Conservation (phyloP, 306 rosid genomes). For the Cucurbita maxima region DNA sequence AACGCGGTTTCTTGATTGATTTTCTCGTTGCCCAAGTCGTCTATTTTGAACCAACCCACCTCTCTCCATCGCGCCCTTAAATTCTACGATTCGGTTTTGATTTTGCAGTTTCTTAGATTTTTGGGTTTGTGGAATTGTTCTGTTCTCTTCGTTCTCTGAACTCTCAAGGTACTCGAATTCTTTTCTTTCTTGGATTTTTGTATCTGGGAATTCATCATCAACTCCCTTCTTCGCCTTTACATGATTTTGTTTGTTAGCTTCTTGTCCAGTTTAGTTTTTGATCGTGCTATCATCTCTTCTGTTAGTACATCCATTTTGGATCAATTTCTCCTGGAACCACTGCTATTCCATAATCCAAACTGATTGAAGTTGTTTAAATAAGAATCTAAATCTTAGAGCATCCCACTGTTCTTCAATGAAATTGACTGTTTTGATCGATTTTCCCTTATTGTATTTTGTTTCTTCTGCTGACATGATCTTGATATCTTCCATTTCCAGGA, state of each 20-base stretch:
- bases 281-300: slow-evolving; percentile 3
- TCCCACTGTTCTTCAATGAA: background rate
- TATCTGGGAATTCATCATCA: slow-evolving; percentile 17
- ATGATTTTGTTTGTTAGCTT: slow-evolving; percentile 7
- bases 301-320: background rate
- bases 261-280: slow-evolving; percentile 3
- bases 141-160: background rate
- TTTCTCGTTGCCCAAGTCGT: slow-evolving; percentile 11
- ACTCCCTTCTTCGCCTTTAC: background rate
- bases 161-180: slow-evolving; percentile 30
- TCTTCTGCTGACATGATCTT: background rate
- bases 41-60: background rate
- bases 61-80: background rate
- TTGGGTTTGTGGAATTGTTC: slow-evolving; percentile 2
- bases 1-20: slow-evolving; percentile 25
- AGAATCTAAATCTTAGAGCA: background rate
- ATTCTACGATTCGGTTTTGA: background rate
- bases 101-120: background rate
- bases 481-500: slow-evolving; percentile 39
- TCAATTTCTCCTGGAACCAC: background rate
- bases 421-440: background rate
- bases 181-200: slow-evolving; percentile 11
- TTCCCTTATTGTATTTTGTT: background rate
- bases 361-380: background rate
- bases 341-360: background rate